These are phyloP conservation scores for Yarrowia galli DNA, from an alignment of 1,139 yeast genomes.

Conservation along the genomic window DNA sequence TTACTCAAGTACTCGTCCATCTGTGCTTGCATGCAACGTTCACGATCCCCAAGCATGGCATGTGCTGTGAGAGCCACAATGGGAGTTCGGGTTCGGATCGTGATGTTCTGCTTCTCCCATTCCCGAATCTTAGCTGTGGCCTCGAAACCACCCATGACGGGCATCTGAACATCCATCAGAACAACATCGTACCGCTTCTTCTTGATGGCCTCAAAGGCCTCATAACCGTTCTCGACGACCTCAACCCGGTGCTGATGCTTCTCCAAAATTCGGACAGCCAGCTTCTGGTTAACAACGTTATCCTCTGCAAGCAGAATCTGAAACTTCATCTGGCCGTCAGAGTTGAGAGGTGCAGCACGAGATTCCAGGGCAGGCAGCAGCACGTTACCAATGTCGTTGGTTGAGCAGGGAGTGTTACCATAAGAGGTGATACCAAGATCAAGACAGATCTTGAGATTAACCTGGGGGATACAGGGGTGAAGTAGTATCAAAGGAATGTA, in stretches of 20 bases:
- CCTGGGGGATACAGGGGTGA: conserved; percentile 78
- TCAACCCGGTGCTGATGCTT: conserved; percentile 83
- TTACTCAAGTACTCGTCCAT: conserved; percentile 92
- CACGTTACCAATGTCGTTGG: conserved; percentile 80
- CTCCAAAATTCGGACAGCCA: conserved; percentile 81
- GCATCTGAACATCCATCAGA: conserved; percentile 94
- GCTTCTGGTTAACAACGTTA: conserved; percentile 83
- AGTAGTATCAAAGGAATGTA: conserved; percentile 80
- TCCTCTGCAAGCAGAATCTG: conserved; percentile 84
- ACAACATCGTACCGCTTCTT: conserved; percentile 76
- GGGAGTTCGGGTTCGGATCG: conserved; percentile 80
- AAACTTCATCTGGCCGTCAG: conserved; percentile 79
- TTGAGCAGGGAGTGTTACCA: conserved; percentile 86
- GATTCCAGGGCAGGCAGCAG: conserved; percentile 84
- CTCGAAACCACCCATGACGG: conserved; percentile 93
- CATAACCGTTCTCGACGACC: conserved; percentile 85
- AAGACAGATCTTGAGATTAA: conserved; percentile 80
- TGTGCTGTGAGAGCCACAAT: conserved; percentile 90
- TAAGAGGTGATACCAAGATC: conserved; percentile 87
- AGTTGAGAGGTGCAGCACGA: conserved; percentile 78
- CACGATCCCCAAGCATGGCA: conserved; percentile 91
- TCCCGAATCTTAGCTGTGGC: conserved; percentile 85
- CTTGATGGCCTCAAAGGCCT: conserved; percentile 79
- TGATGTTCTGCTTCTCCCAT: conserved; percentile 83
- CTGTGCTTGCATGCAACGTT: conserved; percentile 82